These are phyloP conservation scores for Cladophialophora chaetospira DNA, from an alignment of 2,329 filamentous ascomycete genomes.

Conservation along the genomic window DNA sequence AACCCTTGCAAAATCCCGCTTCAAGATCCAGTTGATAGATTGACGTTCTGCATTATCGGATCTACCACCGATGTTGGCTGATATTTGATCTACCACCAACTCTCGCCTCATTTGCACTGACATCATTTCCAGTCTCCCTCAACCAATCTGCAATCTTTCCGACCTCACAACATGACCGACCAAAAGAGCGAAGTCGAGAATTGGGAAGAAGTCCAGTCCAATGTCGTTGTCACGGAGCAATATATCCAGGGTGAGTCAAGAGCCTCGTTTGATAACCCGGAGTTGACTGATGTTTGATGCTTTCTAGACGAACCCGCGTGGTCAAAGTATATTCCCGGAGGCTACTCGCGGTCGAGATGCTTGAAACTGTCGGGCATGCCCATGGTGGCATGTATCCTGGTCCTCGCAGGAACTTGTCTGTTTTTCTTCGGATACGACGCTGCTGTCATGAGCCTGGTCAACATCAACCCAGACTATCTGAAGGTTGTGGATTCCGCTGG, in stretches of 20 bases:
- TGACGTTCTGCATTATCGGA: no score
- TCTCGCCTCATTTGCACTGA: neutral
- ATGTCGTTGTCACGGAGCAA: constrained; percentile 13
- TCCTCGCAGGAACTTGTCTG: neutral
- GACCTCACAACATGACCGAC: constrained; percentile 16
- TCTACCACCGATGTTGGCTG: no score
- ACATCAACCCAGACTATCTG: constrained; percentile 35
- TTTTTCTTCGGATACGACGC: constrained; percentile 28
- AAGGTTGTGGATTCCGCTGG: constrained; percentile 28
- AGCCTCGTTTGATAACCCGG: no score
- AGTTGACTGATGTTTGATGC: neutral
- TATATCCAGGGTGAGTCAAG: constrained; percentile 12
- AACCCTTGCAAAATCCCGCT: no score
- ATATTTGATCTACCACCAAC: constrained; percentile 5
- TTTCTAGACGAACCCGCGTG: constrained; percentile 14
- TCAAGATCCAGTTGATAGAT: no score
- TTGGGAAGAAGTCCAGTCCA: constrained; percentile 11
- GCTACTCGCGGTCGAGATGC: constrained; percentile 5
- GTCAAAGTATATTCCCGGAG: constrained; percentile 5
- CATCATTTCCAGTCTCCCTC: neutral
- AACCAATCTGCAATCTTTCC: constrained; percentile 2
- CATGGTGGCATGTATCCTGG: constrained; percentile 4
- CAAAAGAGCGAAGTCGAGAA: constrained; percentile 13
- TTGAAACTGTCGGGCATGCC: constrained; percentile 5
- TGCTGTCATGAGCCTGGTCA: constrained; percentile 35